Conservation (phyloP, 768 basidiomycete genomes). For the Rhodotorula diobovata region DNA sequence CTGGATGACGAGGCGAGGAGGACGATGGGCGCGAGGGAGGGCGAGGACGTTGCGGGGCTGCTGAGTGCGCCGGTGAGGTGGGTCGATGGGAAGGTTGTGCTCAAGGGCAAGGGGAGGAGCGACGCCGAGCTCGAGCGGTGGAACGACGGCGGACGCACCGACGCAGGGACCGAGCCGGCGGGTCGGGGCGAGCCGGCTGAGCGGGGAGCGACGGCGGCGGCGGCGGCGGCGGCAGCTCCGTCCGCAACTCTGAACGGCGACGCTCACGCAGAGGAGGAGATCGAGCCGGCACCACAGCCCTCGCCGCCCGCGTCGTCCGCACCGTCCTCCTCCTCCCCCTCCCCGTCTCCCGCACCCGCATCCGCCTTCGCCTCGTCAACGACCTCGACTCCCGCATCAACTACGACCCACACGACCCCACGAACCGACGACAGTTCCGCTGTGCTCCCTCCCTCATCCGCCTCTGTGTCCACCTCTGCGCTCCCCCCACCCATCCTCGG, state of each 20-base stretch:
- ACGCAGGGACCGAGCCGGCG: no score
- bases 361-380: no score
- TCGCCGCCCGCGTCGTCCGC: no score
- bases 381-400: no score
- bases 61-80: slow-evolving; percentile 28
- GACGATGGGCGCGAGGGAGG: slow-evolving; percentile 7
- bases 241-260: background rate
- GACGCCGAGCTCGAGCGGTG: background rate
- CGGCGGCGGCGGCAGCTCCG: background rate
- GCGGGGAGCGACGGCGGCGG: background rate
- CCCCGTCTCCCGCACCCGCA: no score
- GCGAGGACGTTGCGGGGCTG: background rate
- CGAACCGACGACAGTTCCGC: background rate
- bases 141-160: background rate
- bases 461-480: background rate
- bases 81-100: background rate
- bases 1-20: slow-evolving; percentile 55
- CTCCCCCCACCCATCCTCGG: background rate
- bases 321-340: no score
- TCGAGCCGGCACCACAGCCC: no score
- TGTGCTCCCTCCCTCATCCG: background rate
- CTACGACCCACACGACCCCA: background rate
- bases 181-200: background rate
- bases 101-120: background rate
- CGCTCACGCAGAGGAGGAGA: no score